Conservation (phyloP, 495 filamentous ascomycete genomes). For the Filosporella fistucella region DNA sequence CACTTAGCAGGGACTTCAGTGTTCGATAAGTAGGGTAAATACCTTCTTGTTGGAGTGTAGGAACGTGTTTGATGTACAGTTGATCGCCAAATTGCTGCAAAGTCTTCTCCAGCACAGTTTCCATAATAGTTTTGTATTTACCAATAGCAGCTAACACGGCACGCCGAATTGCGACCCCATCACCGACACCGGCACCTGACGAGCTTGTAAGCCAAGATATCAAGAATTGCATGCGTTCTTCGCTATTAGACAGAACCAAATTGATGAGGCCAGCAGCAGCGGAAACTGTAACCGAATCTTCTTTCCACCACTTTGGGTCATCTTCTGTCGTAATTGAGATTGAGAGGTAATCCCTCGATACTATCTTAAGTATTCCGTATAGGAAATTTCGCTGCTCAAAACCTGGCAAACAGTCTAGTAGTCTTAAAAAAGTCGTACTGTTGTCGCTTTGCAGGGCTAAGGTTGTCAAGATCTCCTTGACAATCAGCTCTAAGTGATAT, state of each 20-base stretch:
- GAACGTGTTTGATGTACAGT: conserved; percentile 79
- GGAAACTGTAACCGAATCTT: conserved; percentile 34
- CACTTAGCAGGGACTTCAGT: conserved; percentile 1
- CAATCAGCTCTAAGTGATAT: conserved; percentile 18
- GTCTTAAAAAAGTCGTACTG: conserved; percentile 15
- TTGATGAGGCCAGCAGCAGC: conserved; percentile 43
- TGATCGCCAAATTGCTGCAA: conserved; percentile 77
- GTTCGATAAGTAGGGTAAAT: background rate
- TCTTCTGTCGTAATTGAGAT: conserved; percentile 18
- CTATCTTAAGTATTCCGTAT: conserved; percentile 50
- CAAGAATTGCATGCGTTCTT: conserved; percentile 44
- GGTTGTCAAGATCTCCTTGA: conserved; percentile 21
- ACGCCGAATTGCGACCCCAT: conserved; percentile 57
- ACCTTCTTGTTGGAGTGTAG: conserved; percentile 85
- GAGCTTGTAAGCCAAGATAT: conserved; percentile 64
- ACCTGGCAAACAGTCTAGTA: conserved; percentile 44
- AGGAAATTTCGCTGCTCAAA: conserved; percentile 57
- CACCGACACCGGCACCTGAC: conserved; percentile 61
- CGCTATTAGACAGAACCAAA: conserved; percentile 29
- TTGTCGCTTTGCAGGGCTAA: conserved; percentile 12
- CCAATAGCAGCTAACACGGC: conserved; percentile 59
- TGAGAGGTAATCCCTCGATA: conserved; percentile 43
- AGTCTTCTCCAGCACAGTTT: conserved; percentile 57
- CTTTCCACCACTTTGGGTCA: conserved; percentile 30
- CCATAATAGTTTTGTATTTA: conserved; percentile 46